These are phyloP conservation scores for Cucurbita maxima DNA, from an alignment of 306 rosid genomes.

Conservation along the genomic window DNA sequence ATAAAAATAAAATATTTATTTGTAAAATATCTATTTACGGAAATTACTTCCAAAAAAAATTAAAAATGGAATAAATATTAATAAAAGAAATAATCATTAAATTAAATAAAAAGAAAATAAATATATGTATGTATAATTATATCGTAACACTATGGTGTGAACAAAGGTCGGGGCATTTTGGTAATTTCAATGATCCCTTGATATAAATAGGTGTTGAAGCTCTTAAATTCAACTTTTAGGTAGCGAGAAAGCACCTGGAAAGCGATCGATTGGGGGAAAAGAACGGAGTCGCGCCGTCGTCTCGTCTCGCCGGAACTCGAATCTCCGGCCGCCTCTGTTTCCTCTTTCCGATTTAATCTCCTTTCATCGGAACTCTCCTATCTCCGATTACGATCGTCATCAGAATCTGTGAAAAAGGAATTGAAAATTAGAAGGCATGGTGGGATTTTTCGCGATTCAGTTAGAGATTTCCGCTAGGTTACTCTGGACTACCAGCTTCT, in stretches of 20 bases:
- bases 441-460: constrained; percentile 84
- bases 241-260: constrained; percentile 25
- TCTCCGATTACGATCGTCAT: not conserved
- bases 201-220: constrained; percentile 22
- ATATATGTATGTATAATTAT: too few species aligned
- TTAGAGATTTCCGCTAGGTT: constrained; percentile 84
- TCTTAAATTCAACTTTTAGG: not conserved
- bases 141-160: too few species aligned
- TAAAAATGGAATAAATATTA: too few species aligned
- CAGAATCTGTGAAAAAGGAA: not conserved
- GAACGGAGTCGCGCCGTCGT: not conserved
- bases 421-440: constrained; percentile 34
- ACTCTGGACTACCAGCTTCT: constrained; percentile 94
- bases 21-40: too few species aligned
- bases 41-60: too few species aligned
- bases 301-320: not conserved
- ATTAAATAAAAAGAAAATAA: too few species aligned
- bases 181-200: not conserved
- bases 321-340: constrained; percentile 14
- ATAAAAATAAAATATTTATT: too few species aligned
- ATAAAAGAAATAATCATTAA: too few species aligned
- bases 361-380: not conserved
- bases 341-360: not conserved
- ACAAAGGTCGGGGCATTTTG: not conserved
- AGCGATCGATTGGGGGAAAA: not conserved